Base-by-base conservation (phyloP, 73 alveolate genomes). In the Symbiodinium pilosum region DNA sequence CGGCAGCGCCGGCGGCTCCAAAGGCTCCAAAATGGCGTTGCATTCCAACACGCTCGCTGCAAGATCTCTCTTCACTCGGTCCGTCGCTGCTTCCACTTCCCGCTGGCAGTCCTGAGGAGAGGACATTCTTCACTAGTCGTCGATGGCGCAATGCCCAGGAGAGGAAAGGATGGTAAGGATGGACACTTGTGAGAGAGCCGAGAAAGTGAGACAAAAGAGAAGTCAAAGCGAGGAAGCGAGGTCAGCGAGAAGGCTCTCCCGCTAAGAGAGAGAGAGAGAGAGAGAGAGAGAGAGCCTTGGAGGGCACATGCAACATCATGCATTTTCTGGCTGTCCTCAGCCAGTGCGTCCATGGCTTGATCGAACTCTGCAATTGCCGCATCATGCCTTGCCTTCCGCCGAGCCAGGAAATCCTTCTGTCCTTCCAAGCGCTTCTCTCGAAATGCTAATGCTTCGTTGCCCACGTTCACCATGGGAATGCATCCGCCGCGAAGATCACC, bases 1-100 rank as follows among this genome's bases (percentile, higher is more conserved):
- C 0, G 95, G 95, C 32, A 89, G 95, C 2, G 95, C 87, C 5
- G 95, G 95, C 32, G 95, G 95, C 75, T 89, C 95, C 43, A 89
- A 36, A 24, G 95, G 95, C 73, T 89, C 73, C 38, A 89, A 59
- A 39, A 89, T 89, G 32, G 42, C 87, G 36, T 89, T 68, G 95
- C 95, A 54, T 5, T 89, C 95, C 30, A 42, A 44, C 3, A 43
- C 43, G 18, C 43, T 89, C n/a, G 21, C 86, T 59, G 59, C 95
- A 38, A 89, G 71, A 28, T 89, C 95, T 42, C 75, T 64, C 36
- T 89, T 89, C 38, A 89, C 69, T 41, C 95, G 83, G 47, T 40
- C 84, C 6, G 95, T 89, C 20, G 95, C 95, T 68, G 87, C 95
- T 32, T 64, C 86, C 5, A 89, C 95, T 42, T 89, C 95, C 68